A percentile compares a stretch with the other conserved stretches of the same genome.
Conservation (phyloP, 2,329 filamentous ascomycete species). For the Phyllosticta capitalensis region DNA sequence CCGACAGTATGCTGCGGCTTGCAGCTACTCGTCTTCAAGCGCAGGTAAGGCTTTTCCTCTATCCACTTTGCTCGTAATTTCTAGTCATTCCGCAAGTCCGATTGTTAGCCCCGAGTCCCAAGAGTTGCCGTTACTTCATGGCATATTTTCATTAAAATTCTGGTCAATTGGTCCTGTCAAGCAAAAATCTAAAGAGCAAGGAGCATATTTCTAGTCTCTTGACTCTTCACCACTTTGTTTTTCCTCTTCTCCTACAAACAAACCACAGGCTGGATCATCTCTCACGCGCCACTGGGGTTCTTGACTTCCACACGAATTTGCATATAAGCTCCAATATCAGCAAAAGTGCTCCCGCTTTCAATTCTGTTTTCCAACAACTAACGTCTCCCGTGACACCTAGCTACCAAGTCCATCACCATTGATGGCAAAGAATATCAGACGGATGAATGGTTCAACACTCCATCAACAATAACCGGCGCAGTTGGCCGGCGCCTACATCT, state of each 20-base stretch:
- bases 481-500: conserved; percentile 76
- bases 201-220: neutral
- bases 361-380: neutral
- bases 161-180: neutral
- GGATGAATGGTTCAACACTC: conserved; percentile 80
- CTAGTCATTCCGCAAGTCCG: neutral
- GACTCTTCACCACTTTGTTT: neutral
- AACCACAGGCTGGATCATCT: too few relatives aligned
- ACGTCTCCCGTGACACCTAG: neutral
- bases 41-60: neutral
- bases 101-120: neutral
- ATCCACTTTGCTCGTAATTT: neutral
- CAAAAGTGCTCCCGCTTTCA: neutral
- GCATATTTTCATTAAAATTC: neutral
- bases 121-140: neutral
- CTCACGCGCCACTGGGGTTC: neutral
- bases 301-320: neutral
- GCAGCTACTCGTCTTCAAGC: conserved; percentile 4
- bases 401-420: conserved; percentile 42
- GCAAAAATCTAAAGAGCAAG: too few relatives aligned
- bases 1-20: neutral
- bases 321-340: neutral
- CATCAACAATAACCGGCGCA: conserved; percentile 62
- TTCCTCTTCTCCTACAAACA: too few relatives aligned
- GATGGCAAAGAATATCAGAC: conserved; percentile 55